phyloP scores from a whole-genome alignment of 75 land plant species.

The Selaginella moellendorffii region DNA sequence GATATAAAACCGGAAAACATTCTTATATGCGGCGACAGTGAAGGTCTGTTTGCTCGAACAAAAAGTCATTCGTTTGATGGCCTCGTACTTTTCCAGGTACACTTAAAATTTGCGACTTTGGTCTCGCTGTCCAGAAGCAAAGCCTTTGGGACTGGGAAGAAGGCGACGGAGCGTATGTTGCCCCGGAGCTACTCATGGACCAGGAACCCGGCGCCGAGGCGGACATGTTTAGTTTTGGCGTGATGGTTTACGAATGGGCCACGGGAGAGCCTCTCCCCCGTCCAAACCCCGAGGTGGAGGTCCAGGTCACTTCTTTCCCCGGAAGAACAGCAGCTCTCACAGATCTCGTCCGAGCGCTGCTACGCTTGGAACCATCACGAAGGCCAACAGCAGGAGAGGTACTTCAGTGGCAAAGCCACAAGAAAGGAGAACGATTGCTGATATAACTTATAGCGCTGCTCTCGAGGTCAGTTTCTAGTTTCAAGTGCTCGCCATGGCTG shows the following conservation, averaged over 20 bases:
- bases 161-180: conserved; percentile 24
- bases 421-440: no score
- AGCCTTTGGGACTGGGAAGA: conserved; percentile 26
- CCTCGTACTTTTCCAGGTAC: conserved; percentile 7
- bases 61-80: background rate
- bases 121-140: conserved; percentile 20
- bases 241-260: conserved; percentile 23
- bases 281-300: background rate
- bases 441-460: no score
- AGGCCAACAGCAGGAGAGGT: conserved; percentile 17
- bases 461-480: no score
- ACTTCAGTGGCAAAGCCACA: background rate
- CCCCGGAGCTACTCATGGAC: conserved; percentile 26
- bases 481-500: no score
- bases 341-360: conserved; percentile 6
- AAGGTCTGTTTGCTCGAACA: background rate
- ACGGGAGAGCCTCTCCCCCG: conserved; percentile 15
- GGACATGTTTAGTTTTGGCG: conserved; percentile 29
- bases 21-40: conserved; percentile 14
- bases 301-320: background rate
- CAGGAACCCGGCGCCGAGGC: conserved; percentile 22
- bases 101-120: conserved; percentile 25
- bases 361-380: conserved; percentile 10
- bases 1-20: conserved; percentile 27
- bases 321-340: conserved; percentile 6